Conservation (phyloP, 805 yeast species). For the Ascoidea asiatica region DNA sequence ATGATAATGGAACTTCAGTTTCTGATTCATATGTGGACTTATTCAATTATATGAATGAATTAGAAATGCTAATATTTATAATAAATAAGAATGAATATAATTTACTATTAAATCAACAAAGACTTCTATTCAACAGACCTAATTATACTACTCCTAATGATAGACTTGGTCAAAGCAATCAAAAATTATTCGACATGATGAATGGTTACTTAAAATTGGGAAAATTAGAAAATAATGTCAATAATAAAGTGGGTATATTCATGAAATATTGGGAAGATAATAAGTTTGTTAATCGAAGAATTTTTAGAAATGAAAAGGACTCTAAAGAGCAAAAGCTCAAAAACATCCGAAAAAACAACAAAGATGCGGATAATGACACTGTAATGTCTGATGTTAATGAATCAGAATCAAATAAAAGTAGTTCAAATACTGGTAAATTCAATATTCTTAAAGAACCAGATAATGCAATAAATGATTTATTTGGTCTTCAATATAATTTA, state of each 20-base stretch:
- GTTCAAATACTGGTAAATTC: not conserved
- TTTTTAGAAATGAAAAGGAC: no score
- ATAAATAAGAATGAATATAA: not conserved
- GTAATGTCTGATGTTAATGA: not conserved
- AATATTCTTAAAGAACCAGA: no score
- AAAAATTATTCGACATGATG: slow-evolving; percentile 3
- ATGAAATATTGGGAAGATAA: slow-evolving; percentile 9
- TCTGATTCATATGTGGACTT: slow-evolving; percentile 1
- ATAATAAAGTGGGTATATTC: slow-evolving; percentile 6
- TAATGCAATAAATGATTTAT: no score
- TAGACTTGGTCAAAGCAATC: not conserved
- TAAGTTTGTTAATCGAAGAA: slow-evolving; percentile 1
- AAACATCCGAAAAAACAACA: not conserved
- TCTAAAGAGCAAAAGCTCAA: not conserved
- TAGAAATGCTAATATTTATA: slow-evolving; percentile 2
- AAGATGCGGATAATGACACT: not conserved
- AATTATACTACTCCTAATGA: not conserved
- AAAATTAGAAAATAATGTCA: slow-evolving; percentile 2
- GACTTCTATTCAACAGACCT: no score
- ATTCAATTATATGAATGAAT: slow-evolving; percentile 6
- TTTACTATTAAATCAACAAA: not conserved
- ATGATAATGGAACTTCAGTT: not conserved
- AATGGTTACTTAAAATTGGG: slow-evolving; percentile 8
- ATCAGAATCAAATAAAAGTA: not conserved
- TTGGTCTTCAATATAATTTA: no score